Base-by-base conservation (phyloP, 2,329 filamentous ascomycete genomes). In the Phymatotrichopsis omnivora region DNA sequence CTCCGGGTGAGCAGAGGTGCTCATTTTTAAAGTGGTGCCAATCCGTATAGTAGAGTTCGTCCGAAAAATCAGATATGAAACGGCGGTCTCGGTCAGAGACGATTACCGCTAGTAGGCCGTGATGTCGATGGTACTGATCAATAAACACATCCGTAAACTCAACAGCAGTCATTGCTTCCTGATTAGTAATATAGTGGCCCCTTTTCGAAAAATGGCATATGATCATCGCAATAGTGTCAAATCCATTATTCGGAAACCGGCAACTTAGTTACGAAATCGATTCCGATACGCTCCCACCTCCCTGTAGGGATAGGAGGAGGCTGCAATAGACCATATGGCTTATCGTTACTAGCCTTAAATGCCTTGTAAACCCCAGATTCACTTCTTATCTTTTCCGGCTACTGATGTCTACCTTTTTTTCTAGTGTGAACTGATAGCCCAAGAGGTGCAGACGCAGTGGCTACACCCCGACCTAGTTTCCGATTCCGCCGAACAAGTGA, bases 51-150 rank as follows among this genome's bases (percentile, higher is more conserved):
- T 50, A 7, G 54, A 44, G n/a, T 31, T 27, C 36, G 50, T 40
- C 51, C 48, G n/a, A 56, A 28, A 55, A 53, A 20, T 46, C 35
- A 1, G 25, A 49, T n/a, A 37, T 47, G 37, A 57, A 58, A 22
- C 47, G 23, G 5, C 33, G 27, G 20, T 46, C 47, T 27, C 41
- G n/a, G 27, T 58, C 47, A 14, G 42, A 50, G 10, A 57, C 34
- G 23, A 58, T 40, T 2, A 17, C 19, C 11, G 20, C 20, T 17
- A 36, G 42, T 5, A 45, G 12, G n/a, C 42, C 42, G 23, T 44
- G 41, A 7, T 19, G 10, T 25, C 41, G 41, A 8, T 37, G 7
- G 17, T 37, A 38, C 3, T 17, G 14, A 17, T 44, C 23, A 11
- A 35, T 10, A 25, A 38, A 37, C 7, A 44, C 7, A 20, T 44